Evolutionary conservation across 1,284 basidiomycete genomes (phyloP).

Genomic region (Cutaneotrichosporon sp.): DNA sequence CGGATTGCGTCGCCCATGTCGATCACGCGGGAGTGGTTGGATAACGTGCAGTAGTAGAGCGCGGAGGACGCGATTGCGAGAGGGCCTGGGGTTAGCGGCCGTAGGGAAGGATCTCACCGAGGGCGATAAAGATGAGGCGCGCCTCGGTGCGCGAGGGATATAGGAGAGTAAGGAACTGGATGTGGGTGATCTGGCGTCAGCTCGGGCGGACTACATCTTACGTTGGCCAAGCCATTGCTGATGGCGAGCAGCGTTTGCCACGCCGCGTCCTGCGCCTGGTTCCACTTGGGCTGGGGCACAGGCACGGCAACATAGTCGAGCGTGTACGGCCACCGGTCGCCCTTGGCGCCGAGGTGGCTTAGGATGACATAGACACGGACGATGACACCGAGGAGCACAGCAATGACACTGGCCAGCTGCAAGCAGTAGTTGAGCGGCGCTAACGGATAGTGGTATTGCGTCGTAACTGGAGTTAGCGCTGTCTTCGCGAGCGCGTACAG

Average conservation of each 20-base stretch:
- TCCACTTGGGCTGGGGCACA: conserved; percentile 74
- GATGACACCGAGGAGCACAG: conserved; percentile 72
- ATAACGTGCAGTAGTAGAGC: conserved; percentile 80
- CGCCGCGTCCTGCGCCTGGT: conserved; percentile 65
- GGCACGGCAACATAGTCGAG: conserved; percentile 84
- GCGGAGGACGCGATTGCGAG: conserved; percentile 80
- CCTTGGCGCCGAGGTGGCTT: conserved; percentile 62
- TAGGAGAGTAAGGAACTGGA: conserved; percentile 94
- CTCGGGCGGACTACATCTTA: conserved; percentile 44
- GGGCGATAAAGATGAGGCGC: conserved; percentile 79
- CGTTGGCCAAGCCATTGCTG: conserved; percentile 81
- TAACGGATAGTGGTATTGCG: conserved; percentile 93
- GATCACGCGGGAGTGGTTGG: conserved; percentile 43
- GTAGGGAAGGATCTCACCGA: conserved; percentile 61
- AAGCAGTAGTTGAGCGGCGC: conserved; percentile 88
- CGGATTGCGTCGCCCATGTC: conserved; percentile 30
- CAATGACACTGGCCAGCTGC: conserved; percentile 77
- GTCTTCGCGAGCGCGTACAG: conserved; percentile 51
- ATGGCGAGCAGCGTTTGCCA: conserved; percentile 89
- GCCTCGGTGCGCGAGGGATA: conserved; percentile 93
- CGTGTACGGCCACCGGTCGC: conserved; percentile 88
- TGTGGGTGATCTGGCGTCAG: conserved; percentile 80
- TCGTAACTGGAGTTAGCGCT: conserved; percentile 64
- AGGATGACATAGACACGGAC: conserved; percentile 79
- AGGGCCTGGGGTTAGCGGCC: conserved; percentile 61